Base-by-base conservation (phyloP, 2,329 filamentous ascomycete genomes). In the Aaosphaeria arxii region DNA sequence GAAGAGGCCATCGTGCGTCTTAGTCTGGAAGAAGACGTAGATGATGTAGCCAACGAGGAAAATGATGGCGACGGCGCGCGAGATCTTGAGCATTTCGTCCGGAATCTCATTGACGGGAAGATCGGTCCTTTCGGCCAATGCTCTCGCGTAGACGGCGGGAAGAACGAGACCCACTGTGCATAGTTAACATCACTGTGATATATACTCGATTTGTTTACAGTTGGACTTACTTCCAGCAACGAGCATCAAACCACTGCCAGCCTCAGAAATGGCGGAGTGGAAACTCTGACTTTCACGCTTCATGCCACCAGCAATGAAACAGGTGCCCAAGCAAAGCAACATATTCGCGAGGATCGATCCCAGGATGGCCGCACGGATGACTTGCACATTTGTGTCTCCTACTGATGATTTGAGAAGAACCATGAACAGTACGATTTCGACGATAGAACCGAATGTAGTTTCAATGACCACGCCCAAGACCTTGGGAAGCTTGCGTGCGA, bases 341-440 rank as follows among this genome's bases (percentile, higher is more conserved):
- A 94, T 80, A 31, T 90, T 95, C 9, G 90, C 89, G 32, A 95
- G 70, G 40, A 95, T 87, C 0, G 88, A 92, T 33, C 90, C 89
- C 0, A 95, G 73, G 47, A 95, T 91, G 29, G 90, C 89, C 45
- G 88, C 88, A 63, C 89, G 83, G 58, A 95, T 89, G 57, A 94
- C 87, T n/a, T 79, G 77, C 50, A 86, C 63, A n/a, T 72, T 72
- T 7, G 66, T 59, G 17, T 69, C 61, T 44, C 85, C 43, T 24
- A 54, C 53, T n/a, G 33, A 36, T 4, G 73, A 78, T 51, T 73
- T 71, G 42, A 94, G 77, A 40, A 95, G 73, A 2, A 91, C 81
- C 75, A 92, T 86, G 71, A 95, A 94, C 30, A 95, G 74, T 42
- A 95, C 81, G 48, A 95, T 86, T 64, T 95, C 89, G 45, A 94